Evolutionary conservation across 1,284 basidiomycete genomes (phyloP), one percentile per base, ranked within the genome.

Genomic region (Phellopilus nigrolimitatus): DNA sequence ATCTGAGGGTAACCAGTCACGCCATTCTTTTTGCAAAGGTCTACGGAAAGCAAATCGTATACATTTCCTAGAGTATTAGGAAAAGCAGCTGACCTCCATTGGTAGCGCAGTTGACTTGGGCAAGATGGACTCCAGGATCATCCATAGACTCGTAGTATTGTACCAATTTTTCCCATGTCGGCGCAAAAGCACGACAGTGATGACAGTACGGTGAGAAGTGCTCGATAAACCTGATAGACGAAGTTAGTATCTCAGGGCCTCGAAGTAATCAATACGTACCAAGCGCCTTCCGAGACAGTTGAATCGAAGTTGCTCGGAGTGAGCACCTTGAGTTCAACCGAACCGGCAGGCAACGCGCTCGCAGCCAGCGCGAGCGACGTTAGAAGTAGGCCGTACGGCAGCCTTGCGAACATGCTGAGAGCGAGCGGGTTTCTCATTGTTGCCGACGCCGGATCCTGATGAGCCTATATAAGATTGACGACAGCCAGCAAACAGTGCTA

Each of bases 61-160:
- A 39, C 21, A n/a, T n/a, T n/a, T 13, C 22, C 33, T 17, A 53
- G 37, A 42, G 13, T 17, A 8, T 9, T 36, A 70, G n/a, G n/a
- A n/a, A n/a, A n/a, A n/a, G n/a, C n/a, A n/a, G n/a, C 85, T 56
- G 56, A 88, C 91, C 92, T 61, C 91, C 91, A 63, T 91, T 74
- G 3, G 85, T 74, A 0, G 83, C 75, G 63, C 94, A 97, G 66
- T 95, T 84, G 38, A 97, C 84, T 63, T 93, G 92, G 0, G 87
- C 91, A 53, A 94, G 75, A 50, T 80, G 76, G 9, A 95, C 80
- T 7, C 74, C 73, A 0, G 84, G 75, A 60, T 78, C 66, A 34
- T 75, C 67, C 33, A 77, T 71, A 38, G 67, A 65, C 54, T 79
- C 73, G 51, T 80, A 80, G 31, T 85, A 76, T 24, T 70, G 66